Conservation (phyloP, 257 asterid species). For the Petrea volubilis region DNA sequence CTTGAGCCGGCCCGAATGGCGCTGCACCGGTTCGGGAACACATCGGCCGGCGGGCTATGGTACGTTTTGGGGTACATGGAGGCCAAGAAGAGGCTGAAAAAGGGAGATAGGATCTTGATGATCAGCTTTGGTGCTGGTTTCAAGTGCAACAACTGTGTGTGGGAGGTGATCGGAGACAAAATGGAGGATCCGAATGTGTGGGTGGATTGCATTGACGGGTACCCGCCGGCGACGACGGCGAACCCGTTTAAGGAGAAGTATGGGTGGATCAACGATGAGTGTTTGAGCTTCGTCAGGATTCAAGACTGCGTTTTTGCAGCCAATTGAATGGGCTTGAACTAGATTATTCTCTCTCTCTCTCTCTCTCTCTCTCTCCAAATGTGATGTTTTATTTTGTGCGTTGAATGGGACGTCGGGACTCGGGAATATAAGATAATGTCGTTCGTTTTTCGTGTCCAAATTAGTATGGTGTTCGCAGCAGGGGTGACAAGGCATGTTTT, state of each 20-base stretch:
- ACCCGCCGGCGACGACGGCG: conserved; percentile 32
- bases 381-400: too few relatives aligned
- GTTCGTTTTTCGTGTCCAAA: too few relatives aligned
- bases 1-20: conserved; percentile 64
- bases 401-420: too few relatives aligned
- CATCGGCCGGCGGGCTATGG: conserved; percentile 63
- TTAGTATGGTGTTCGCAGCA: too few relatives aligned
- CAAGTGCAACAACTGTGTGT: conserved; percentile 57
- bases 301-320: conserved; percentile 18
- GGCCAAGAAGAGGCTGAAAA: conserved; percentile 59
- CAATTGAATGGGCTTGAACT: too few relatives aligned
- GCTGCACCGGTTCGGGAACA: conserved; percentile 64
- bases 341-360: too few relatives aligned
- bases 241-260: conserved; percentile 48
- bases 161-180: conserved; percentile 46
- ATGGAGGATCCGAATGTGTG: conserved; percentile 47
- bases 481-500: too few relatives aligned
- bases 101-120: conserved; percentile 53
- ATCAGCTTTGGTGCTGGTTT: conserved; percentile 62
- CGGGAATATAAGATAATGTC: too few relatives aligned
- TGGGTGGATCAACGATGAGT: conserved; percentile 46
- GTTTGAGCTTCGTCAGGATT: conserved; percentile 34
- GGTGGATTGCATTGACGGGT: conserved; percentile 42
- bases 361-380: too few relatives aligned
- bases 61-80: conserved; percentile 69